A percentile compares a stretch with the other conserved stretches of the same genome.
Evolutionary conservation across 768 basidiomycete genomes (phyloP).

Genomic region (Tephrocybe sp.): DNA sequence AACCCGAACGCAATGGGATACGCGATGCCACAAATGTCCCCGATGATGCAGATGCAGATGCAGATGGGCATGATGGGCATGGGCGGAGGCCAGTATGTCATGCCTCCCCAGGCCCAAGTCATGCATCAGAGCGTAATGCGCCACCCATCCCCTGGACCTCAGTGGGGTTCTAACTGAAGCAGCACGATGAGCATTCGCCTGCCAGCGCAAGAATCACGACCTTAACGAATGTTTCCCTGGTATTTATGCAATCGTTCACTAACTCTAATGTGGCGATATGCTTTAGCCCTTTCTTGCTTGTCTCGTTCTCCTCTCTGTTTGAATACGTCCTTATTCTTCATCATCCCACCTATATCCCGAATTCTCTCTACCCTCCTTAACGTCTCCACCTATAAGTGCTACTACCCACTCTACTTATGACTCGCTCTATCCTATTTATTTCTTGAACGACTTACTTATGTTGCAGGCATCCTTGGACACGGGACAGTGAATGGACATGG

Average conservation of each 20-base stretch:
- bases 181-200: no score
- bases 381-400: not conserved
- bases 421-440: slow-evolving; percentile 9
- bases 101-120: slow-evolving; percentile 61
- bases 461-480: slow-evolving; percentile 32
- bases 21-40: slow-evolving; percentile 55
- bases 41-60: slow-evolving; percentile 63
- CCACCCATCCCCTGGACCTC: slow-evolving; percentile 46
- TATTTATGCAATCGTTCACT: not conserved
- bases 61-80: slow-evolving; percentile 50
- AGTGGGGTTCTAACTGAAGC: slow-evolving; percentile 26
- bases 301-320: slow-evolving; percentile 19
- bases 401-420: not conserved
- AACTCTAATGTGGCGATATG: not conserved
- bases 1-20: slow-evolving; percentile 57
- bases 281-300: not conserved
- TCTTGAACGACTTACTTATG: slow-evolving; percentile 11
- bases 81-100: slow-evolving; percentile 48
- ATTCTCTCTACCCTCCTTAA: not conserved
- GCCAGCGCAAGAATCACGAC: slow-evolving; percentile 1
- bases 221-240: slow-evolving; percentile 2
- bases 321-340: slow-evolving; percentile 11
- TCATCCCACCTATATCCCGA: not conserved
- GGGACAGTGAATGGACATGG: slow-evolving; percentile 55
- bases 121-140: slow-evolving; percentile 87